Evolutionary conservation across 176 grass and related monocot species (phyloP), one percentile per base, ranked within the genome.

Genomic region (Chrysopogon serrulatus): DNA sequence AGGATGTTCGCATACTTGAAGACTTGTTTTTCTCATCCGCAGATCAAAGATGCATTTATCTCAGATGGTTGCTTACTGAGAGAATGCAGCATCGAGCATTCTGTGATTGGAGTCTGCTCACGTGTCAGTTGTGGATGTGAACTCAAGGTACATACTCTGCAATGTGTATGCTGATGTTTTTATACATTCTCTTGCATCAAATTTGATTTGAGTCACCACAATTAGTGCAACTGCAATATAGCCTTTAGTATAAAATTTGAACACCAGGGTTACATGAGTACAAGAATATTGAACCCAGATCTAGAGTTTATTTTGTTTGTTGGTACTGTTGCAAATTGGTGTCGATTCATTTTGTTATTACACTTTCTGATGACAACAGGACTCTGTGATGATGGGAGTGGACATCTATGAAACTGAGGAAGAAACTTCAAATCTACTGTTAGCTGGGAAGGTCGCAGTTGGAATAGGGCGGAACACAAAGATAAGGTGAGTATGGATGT

Each of bases 321-420:
- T 17, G 2, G 11, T 61, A 45, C 28, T 45, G 24, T 28, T 71
- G 8, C 19, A 79, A 48, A 39, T 19, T 16, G 15, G 16, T 47
- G 37, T 8, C 0, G 1, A 15, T 43, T 80, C 32, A 80, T 65
- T 32, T 73, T 73, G 2, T 61, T 23, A 31, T 73, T 73, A n/a
- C 10, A 2, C 23, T 64, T 86, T 80, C 10, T 40, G 49, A 65
- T 80, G 18, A 51, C 23, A 31, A 54, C 85, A 97, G 94, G 86
- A 97, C 86, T 89, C 89, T 10, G 63, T 97, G 63, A 91, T 97
- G 94, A 97, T 97, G 91, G 94, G 94, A 15, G 84, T 91, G 6
- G 84, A 93, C 37, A 21, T 67, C 17, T 93, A 97, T 45, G 86
- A 97, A 83, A 93, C 91, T 2, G 82, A 89, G 84, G 81, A 90